Evolutionary conservation across 164 flowering plant genomes (phyloP).

Genomic region (Stephania japonica): DNA sequence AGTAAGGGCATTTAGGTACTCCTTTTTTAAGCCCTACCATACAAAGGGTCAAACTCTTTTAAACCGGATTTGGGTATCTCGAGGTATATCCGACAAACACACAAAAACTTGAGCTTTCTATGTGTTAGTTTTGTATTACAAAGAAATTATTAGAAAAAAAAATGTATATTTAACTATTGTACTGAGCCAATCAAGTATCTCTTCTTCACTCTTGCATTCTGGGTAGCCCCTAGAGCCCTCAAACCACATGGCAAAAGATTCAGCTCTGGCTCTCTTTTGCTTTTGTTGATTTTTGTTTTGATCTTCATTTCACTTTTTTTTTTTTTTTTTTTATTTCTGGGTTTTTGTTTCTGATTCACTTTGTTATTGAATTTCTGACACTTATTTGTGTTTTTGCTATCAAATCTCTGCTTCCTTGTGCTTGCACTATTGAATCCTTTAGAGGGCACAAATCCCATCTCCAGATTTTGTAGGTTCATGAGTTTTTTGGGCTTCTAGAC

Average conservation of each 20-base stretch:
- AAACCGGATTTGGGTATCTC: too few species aligned
- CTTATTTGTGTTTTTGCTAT: not conserved
- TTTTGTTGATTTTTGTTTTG: not conserved
- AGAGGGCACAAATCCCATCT: constrained; percentile 4
- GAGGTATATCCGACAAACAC: too few species aligned
- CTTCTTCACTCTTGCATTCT: not conserved
- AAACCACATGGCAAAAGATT: not conserved
- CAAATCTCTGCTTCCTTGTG: constrained; percentile 1
- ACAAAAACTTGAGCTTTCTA: too few species aligned
- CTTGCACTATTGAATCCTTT: not conserved
- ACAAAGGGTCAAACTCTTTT: too few species aligned
- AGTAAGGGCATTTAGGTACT: too few species aligned
- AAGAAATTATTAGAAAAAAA: too few species aligned
- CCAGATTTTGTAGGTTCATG: not conserved
- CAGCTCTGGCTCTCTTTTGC: not conserved
- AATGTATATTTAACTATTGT: not conserved
- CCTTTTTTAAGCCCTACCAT: too few species aligned
- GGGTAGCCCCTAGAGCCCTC: not conserved
- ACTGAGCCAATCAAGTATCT: not conserved
- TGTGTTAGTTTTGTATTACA: too few species aligned
- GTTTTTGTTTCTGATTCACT: not conserved
- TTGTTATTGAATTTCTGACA: not conserved
- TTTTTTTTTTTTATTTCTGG: not conserved
- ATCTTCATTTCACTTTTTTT: too few species aligned
- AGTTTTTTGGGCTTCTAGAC: not conserved